Evolutionary conservation across 768 basidiomycete genomes (phyloP).

Genomic region (Phanerochaete carnosa): DNA sequence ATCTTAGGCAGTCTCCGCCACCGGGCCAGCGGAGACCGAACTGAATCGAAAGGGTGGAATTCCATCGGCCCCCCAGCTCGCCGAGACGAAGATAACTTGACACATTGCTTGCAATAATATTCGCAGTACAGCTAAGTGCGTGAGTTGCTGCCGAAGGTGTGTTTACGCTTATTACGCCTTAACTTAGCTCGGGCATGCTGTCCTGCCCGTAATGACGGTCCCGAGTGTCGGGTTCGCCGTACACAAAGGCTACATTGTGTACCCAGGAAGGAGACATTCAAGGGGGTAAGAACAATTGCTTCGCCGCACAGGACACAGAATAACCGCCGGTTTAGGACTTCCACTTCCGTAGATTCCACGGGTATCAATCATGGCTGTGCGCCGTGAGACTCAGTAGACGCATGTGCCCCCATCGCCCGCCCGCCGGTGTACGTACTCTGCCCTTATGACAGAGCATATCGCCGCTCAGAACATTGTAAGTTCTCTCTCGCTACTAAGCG

Average conservation of each 20-base stretch:
- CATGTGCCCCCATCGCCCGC: neutral
- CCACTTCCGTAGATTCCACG: neutral
- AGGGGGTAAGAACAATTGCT: neutral
- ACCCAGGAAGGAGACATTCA: neutral
- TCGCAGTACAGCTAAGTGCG: no score
- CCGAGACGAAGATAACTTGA: neutral
- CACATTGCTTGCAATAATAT: no score
- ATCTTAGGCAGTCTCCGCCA: neutral
- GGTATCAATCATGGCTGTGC: constrained; percentile 1
- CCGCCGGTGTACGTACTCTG: neutral
- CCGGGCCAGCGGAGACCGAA: neutral
- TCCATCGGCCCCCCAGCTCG: neutral
- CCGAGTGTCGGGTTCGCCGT: neutral
- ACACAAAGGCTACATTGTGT: neutral
- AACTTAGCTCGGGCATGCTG: neutral
- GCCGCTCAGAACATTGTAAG: neutral
- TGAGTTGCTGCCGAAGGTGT: neutral
- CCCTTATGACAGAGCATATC: neutral
- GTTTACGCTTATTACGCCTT: neutral
- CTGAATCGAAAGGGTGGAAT: neutral
- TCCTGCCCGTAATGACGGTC: neutral
- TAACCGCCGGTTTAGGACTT: neutral
- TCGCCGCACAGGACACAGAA: neutral
- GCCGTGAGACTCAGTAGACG: neutral
- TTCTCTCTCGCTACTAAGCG: no score